These are phyloP conservation scores for Erodium texanum DNA, from an alignment of 441 rosid species.

Conservation along the genomic window DNA sequence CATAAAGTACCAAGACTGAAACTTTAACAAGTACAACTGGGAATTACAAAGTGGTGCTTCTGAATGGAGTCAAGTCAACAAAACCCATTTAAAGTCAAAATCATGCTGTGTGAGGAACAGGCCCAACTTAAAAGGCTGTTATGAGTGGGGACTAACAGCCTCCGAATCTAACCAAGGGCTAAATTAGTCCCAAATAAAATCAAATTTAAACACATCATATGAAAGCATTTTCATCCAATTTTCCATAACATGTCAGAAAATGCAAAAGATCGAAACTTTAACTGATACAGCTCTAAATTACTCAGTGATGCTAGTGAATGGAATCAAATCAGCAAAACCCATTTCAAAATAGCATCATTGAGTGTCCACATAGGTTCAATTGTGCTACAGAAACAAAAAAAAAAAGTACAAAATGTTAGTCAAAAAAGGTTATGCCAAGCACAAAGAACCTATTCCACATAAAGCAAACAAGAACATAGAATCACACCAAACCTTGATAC, in stretches of 20 bases:
- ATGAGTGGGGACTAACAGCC: too few relatives aligned
- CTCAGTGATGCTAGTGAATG: neutral
- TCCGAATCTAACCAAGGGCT: neutral
- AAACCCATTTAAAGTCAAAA: neutral
- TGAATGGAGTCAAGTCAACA: neutral
- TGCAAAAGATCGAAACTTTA: neutral
- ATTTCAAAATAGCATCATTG: neutral
- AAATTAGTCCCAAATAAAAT: neutral
- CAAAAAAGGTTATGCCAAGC: neutral
- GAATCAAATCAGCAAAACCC: neutral
- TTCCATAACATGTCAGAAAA: neutral
- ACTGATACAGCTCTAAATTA: neutral
- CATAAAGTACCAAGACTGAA: neutral
- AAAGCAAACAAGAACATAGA: neutral
- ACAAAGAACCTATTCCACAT: too few relatives aligned
- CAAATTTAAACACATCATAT: neutral
- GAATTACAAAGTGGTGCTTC: neutral
- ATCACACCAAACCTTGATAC: slow-evolving; percentile 53
- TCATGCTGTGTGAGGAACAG: neutral
- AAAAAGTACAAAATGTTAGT: neutral
- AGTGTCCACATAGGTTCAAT: neutral
- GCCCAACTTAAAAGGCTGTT: neutral
- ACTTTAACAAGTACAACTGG: neutral
- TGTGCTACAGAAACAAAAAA: neutral
- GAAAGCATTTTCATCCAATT: neutral